Evolutionary conservation across 1,284 basidiomycete genomes (phyloP).

Genomic region (Vanrija humicola): DNA sequence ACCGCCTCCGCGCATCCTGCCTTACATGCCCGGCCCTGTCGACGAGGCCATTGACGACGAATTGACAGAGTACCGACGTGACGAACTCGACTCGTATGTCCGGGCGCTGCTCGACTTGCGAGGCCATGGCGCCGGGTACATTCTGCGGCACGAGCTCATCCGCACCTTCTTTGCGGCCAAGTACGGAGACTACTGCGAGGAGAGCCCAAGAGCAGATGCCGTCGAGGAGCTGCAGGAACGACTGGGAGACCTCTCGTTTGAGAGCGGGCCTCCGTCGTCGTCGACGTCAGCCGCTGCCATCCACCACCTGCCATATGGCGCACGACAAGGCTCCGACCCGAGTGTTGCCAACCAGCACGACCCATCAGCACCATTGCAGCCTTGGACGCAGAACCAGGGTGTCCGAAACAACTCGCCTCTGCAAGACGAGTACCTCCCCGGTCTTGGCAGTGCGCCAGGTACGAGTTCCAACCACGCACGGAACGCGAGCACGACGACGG

Average conservation of each 20-base stretch:
- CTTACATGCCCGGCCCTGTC: constrained; percentile 93
- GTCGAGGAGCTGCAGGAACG: constrained; percentile 64
- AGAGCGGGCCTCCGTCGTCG: not conserved
- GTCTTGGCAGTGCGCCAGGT: too few species aligned
- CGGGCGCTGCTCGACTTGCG: constrained; percentile 67
- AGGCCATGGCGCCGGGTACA: constrained; percentile 64
- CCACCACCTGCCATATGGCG: not conserved
- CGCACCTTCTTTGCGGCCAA: constrained; percentile 81
- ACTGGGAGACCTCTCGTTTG: constrained; percentile 27
- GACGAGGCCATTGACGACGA: constrained; percentile 73
- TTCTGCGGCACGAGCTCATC: constrained; percentile 75
- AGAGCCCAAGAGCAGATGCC: constrained; percentile 52
- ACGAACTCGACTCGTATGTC: constrained; percentile 86
- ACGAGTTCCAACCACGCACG: too few species aligned
- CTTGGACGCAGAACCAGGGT: too few species aligned
- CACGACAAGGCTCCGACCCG: not conserved
- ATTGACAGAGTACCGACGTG: constrained; percentile 73
- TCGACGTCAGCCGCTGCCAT: not conserved
- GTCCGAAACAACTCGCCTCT: too few species aligned
- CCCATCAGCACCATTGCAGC: not conserved
- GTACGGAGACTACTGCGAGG: constrained; percentile 82
- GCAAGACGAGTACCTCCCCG: too few species aligned
- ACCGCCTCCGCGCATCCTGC: constrained; percentile 66
- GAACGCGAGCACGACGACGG: too few species aligned
- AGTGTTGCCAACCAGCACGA: not conserved